phyloP scores from a whole-genome alignment of 2,329 filamentous ascomycete genomes.

The Microsporum audouinii region DNA sequence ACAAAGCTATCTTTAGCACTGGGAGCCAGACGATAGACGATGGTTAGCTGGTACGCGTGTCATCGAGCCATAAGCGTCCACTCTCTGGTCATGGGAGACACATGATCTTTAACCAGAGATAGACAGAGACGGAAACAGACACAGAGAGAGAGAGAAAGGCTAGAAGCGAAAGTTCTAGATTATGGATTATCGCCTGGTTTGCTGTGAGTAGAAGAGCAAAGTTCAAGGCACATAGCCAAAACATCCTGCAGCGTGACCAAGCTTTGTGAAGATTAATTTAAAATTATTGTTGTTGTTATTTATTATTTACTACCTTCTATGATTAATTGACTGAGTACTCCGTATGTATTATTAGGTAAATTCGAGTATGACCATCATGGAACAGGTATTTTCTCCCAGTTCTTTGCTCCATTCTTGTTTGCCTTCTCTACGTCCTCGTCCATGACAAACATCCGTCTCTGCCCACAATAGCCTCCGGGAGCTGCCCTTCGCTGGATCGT shows the following conservation, averaged over 20 bases:
- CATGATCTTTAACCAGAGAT: no score
- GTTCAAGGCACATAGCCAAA: background rate
- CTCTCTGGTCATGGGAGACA: no score
- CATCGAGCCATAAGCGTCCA: background rate
- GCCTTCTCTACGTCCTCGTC: slow-evolving; percentile 6
- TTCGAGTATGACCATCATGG: background rate
- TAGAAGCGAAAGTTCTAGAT: background rate
- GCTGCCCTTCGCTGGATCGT: slow-evolving; percentile 6
- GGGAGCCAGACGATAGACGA: background rate
- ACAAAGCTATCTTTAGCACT: background rate
- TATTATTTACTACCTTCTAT: background rate
- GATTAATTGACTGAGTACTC: background rate
- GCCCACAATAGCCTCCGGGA: slow-evolving; percentile 10
- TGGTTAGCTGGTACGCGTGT: background rate
- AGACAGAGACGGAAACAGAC: no score
- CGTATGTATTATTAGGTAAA: background rate
- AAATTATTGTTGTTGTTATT: background rate
- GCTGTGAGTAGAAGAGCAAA: background rate
- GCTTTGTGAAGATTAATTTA: background rate
- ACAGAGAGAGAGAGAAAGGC: background rate
- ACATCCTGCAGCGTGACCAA: background rate
- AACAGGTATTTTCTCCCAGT: slow-evolving; percentile 10
- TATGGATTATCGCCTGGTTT: background rate
- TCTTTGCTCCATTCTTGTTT: slow-evolving; percentile 7
- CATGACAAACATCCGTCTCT: slow-evolving; percentile 12